Conservation (phyloP, 2,329 filamentous ascomycete species). For the Colletotrichum nymphaeae region DNA sequence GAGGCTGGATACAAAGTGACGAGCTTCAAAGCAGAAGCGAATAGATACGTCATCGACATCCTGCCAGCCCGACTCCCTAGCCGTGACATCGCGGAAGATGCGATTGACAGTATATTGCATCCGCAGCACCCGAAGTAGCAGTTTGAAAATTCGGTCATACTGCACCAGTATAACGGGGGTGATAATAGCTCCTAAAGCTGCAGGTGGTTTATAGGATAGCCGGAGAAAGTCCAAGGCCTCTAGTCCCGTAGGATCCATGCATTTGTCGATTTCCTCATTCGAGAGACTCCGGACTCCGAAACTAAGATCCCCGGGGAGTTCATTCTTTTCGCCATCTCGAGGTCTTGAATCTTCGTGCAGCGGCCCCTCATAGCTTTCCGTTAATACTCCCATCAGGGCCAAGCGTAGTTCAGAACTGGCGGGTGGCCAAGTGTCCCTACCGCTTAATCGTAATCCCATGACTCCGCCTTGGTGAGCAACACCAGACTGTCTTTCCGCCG, state of each 20-base stretch:
- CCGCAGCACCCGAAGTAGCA: constrained; percentile 80
- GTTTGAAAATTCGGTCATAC: constrained; percentile 88
- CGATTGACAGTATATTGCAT: constrained; percentile 81
- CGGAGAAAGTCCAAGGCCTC: constrained; percentile 94
- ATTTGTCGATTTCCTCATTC: constrained; percentile 81
- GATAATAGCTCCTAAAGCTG: constrained; percentile 78
- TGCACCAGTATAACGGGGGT: constrained; percentile 77
- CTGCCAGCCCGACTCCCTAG: constrained; percentile 47
- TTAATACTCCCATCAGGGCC: constrained; percentile 85
- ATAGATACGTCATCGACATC: constrained; percentile 53
- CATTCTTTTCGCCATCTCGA: constrained; percentile 42
- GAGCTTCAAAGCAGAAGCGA: constrained; percentile 79
- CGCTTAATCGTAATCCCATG: constrained; percentile 87
- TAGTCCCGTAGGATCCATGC: constrained; percentile 84
- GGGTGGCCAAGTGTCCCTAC: constrained; percentile 88
- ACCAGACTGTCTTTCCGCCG: constrained; percentile 79
- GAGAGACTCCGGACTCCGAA: constrained; percentile 88
- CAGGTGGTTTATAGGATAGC: constrained; percentile 83
- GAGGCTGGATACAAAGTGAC: constrained; percentile 81
- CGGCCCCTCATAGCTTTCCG: constrained; percentile 72
- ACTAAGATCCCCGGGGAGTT: constrained; percentile 76
- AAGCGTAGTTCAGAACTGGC: constrained; percentile 93
- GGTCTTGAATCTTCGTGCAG: constrained; percentile 18
- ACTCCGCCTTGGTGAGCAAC: constrained; percentile 74
- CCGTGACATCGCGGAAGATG: constrained; percentile 68